phyloP scores from a whole-genome alignment of 148 eudicot species.

The Limonium bicolor region DNA sequence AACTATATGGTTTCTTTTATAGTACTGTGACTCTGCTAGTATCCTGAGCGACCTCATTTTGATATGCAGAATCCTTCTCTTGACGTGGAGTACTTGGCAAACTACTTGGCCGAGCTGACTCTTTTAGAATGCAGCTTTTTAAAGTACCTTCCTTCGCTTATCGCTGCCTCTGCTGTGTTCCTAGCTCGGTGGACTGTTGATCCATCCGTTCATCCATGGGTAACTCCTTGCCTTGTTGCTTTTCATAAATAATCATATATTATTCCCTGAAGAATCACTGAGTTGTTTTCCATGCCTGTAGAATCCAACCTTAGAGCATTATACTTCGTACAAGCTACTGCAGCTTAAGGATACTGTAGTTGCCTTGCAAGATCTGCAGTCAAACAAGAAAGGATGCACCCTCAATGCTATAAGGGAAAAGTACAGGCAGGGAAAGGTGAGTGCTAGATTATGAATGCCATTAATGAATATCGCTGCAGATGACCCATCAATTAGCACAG shows the following conservation, averaged over 20 bases:
- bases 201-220: slow-evolving; percentile 77
- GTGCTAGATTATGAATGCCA: not conserved
- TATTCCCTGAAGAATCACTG: not conserved
- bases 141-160: slow-evolving; percentile 57
- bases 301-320: slow-evolving; percentile 78
- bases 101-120: slow-evolving; percentile 78
- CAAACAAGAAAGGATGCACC: slow-evolving; percentile 26
- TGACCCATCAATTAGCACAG: too few species aligned
- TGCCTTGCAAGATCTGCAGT: slow-evolving; percentile 53
- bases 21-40: not conserved
- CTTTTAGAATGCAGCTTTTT: slow-evolving; percentile 68
- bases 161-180: slow-evolving; percentile 86
- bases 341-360: slow-evolving; percentile 45
- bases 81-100: slow-evolving; percentile 72
- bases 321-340: slow-evolving; percentile 36
- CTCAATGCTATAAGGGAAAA: slow-evolving; percentile 61
- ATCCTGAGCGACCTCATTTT: too few species aligned
- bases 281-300: slow-evolving; percentile 16
- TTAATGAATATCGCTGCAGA: too few species aligned
- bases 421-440: slow-evolving; percentile 66
- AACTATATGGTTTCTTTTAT: not conserved
- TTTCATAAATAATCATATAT: not conserved
- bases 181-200: slow-evolving; percentile 85
- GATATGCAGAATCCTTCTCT: slow-evolving; percentile 36
- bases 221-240: not conserved